Base-by-base conservation (phyloP, 2,329 filamentous ascomycete genomes). In the Hypomyces perniciosus region DNA sequence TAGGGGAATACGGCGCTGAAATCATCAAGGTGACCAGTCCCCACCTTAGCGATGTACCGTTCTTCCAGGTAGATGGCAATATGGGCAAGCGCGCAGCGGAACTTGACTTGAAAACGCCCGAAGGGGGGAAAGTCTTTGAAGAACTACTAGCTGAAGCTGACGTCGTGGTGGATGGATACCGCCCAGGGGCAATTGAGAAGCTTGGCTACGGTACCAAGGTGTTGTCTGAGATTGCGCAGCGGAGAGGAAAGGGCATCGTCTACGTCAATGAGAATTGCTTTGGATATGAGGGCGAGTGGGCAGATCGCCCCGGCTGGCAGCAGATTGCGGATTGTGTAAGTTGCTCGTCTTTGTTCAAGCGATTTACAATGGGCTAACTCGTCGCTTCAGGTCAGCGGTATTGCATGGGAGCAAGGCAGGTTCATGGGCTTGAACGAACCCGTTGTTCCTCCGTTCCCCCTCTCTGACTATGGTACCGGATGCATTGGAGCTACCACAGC, bases 251-350 rank as follows among this genome's bases (percentile, higher is more conserved):
- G 60, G 85, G 84, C 1, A 78, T 84, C 33, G 74, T 88, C 6
- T 86, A 86, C 59, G 81, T 87, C 6, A 77, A 79, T 33, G 85
- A 89, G 64, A 83, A 88, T 62, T 88, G 85, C 62, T 88, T 88
- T 57, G 85, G 85, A 1, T 81, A 73, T 13, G 52, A 65, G 5
- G 69, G 68, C 2, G 80, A 84, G 52, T 88, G 84, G 84, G 75
- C 79, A 1, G 66, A 69, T 6, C 73, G 84, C 4, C 78, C 83
- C 5, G 85, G 85, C 6, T 88, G 85, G 85, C 85, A 86, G 61
- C 83, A 86, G 58, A 86, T 86, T 57, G 83, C 83, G 12, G 85
- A 88, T 62, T 84, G 68, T 42, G 83, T 72, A 58, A 54, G 66
- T 59, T 8, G 5, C 30, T 5, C 30, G 20, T 6, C 8, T 20